Conservation (phyloP, 306 rosid species). For the Casuarina equisetifolia region DNA sequence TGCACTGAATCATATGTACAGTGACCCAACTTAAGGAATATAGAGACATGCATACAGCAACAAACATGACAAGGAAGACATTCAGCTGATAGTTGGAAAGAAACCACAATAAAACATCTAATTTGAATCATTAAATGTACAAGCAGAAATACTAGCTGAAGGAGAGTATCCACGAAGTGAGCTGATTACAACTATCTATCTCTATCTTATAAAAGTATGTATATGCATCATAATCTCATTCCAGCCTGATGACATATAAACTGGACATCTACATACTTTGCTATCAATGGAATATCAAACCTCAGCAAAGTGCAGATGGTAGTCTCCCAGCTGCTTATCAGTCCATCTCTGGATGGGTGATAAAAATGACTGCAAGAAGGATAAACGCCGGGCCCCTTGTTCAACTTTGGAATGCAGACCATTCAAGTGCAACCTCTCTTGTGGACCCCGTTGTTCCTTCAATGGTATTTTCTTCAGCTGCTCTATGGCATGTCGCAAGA, state of each 20-base stretch:
- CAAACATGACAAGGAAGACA: background rate
- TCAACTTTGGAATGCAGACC: slow-evolving; percentile 74
- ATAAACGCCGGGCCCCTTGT: slow-evolving; percentile 51
- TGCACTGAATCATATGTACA: background rate
- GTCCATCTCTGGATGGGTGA: slow-evolving; percentile 82
- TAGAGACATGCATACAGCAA: background rate
- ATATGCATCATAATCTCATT: background rate
- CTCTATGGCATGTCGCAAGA: slow-evolving; percentile 82
- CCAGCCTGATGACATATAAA: background rate
- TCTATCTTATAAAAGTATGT: background rate
- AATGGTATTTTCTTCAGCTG: slow-evolving; percentile 89
- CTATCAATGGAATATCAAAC: slow-evolving; percentile 45
- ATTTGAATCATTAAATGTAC: background rate
- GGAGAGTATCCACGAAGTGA: slow-evolving; percentile 8
- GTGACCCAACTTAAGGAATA: background rate
- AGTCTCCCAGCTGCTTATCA: slow-evolving; percentile 92
- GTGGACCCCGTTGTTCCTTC: slow-evolving; percentile 94
- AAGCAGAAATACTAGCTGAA: background rate
- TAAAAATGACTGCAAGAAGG: slow-evolving; percentile 84
- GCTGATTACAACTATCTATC: background rate
- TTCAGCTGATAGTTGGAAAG: background rate
- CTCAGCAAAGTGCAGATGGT: slow-evolving; percentile 87
- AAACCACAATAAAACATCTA: background rate
- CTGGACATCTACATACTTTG: slow-evolving; percentile 3
- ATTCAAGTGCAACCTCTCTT: slow-evolving; percentile 84